Evolutionary conservation across 495 filamentous ascomycete species (phyloP), one percentile per base, ranked within the genome.

Genomic region (Eremomyces bilateralis): DNA sequence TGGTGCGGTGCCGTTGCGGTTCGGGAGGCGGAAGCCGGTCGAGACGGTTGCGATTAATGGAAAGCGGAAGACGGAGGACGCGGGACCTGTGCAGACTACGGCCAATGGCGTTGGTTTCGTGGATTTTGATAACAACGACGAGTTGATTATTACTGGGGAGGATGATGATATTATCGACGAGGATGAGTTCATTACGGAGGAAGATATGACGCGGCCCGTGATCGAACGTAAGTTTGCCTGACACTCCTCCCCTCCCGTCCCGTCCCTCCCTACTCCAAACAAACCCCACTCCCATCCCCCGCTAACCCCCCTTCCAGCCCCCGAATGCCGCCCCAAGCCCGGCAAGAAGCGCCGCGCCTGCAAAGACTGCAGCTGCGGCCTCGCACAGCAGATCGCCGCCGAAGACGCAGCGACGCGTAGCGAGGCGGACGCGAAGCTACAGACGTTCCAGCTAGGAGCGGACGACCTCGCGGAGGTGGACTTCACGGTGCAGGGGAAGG

Each of bases 341-440:
- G 80, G 79, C 37, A 85, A 88, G 59, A 73, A 83, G 43, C 72
- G 84, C 39, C 69, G 82, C 35, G 83, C 88, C 37, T 97, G 88
- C 62, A 95, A 95, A 57, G 88, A 97, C 59, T 97, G 88, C 60
- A 90, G 80, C 3, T 97, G 88, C 48, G 88, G 90, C 25, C 65
- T 97, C 3, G 76, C 77, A 2, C 64, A 76, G 43, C 62, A 69
- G 40, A 52, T 93, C 27, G 78, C 79, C 42, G 78, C 71, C 4
- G 81, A 93, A 54, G 83, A 94, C 44, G 63, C 61, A 29, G 67
- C 69, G 32, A 74, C 73, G 38, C 66, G 79, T 17, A 55, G 58
- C 4, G 53, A 62, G 5, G 76, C 76, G 17, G 69, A 77, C 42
- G 53, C 60, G 39, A 60, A 58, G 4, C 53, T 81, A 8, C 64